These are phyloP conservation scores for Lactarius pseudohatsudake DNA, from an alignment of 768 basidiomycete genomes.

Conservation along the genomic window DNA sequence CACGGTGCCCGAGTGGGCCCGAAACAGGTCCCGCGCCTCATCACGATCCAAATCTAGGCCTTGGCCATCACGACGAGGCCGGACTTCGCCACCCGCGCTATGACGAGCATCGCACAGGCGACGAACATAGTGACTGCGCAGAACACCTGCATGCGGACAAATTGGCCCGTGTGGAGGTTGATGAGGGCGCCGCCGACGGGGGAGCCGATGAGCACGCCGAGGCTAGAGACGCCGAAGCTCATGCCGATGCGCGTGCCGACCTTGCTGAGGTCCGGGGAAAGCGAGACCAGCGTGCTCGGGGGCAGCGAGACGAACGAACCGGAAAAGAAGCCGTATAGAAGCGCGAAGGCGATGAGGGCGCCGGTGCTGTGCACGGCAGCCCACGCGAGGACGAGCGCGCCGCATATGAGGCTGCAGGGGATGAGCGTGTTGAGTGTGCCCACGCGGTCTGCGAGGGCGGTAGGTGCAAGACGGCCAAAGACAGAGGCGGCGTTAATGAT, in stretches of 20 bases:
- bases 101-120: neutral
- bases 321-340: constrained; percentile 43
- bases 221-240: constrained; percentile 27
- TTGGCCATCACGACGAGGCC: constrained; percentile 12
- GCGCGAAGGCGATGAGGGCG: constrained; percentile 36
- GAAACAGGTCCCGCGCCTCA: too few species aligned
- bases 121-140: constrained; percentile 14
- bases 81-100: constrained; percentile 13
- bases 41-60: constrained; percentile 2
- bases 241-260: constrained; percentile 33
- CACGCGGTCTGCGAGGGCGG: constrained; percentile 34
- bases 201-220: constrained; percentile 30
- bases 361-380: constrained; percentile 33
- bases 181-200: constrained; percentile 31
- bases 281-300: constrained; percentile 12
- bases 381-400: constrained; percentile 36
- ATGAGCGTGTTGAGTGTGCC: constrained; percentile 36
- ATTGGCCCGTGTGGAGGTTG: constrained; percentile 20
- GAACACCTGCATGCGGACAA: constrained; percentile 21
- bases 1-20: neutral
- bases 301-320: constrained; percentile 26
- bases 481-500: constrained; percentile 36
- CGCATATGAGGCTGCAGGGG: constrained; percentile 30
- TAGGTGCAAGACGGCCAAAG: constrained; percentile 36
- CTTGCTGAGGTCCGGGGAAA: constrained; percentile 21